Evolutionary conservation across 768 basidiomycete genomes (phyloP).

Genomic region (Boletus insuetus): DNA sequence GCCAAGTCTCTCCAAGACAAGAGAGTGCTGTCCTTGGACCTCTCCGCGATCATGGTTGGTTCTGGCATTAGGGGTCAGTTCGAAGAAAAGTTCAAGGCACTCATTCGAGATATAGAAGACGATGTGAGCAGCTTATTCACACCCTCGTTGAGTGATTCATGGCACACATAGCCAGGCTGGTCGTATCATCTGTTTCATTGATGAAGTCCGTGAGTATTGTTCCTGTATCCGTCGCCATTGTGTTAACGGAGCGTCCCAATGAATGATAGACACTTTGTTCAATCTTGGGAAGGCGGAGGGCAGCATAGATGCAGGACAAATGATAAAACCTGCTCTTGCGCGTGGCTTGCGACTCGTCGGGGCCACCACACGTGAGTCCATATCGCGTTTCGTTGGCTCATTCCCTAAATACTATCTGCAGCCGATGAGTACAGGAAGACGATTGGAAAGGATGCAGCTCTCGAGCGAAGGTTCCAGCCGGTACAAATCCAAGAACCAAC

Average conservation of each 20-base stretch:
- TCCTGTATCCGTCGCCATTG: not conserved
- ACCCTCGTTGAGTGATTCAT: conserved; percentile 21
- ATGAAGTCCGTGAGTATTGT: conserved; percentile 80
- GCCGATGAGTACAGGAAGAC: conserved; percentile 90
- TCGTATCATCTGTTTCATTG: conserved; percentile 89
- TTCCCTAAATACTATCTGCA: not conserved
- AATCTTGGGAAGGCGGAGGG: conserved; percentile 91
- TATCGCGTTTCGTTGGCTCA: not conserved
- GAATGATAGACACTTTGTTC: conserved; percentile 63
- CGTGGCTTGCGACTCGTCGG: conserved; percentile 86
- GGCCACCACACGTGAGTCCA: conserved; percentile 76
- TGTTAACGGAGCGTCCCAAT: not conserved
- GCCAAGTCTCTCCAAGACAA: conserved; percentile 78
- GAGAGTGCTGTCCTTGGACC: conserved; percentile 83
- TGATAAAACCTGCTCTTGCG: conserved; percentile 91
- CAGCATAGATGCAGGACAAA: conserved; percentile 87
- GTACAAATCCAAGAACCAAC: conserved; percentile 87
- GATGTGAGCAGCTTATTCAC: conserved; percentile 46
- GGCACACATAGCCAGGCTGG: conserved; percentile 45
- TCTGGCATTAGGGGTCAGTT: conserved; percentile 91
- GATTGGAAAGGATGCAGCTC: conserved; percentile 88
- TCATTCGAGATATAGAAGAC: conserved; percentile 87
- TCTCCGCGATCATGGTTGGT: conserved; percentile 82
- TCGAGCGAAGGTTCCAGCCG: conserved; percentile 89
- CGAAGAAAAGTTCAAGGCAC: conserved; percentile 89